A percentile compares a stretch with the other conserved stretches of the same genome.
Conservation (phyloP, 139 green algal species). For the Yamagishiella unicocca region DNA sequence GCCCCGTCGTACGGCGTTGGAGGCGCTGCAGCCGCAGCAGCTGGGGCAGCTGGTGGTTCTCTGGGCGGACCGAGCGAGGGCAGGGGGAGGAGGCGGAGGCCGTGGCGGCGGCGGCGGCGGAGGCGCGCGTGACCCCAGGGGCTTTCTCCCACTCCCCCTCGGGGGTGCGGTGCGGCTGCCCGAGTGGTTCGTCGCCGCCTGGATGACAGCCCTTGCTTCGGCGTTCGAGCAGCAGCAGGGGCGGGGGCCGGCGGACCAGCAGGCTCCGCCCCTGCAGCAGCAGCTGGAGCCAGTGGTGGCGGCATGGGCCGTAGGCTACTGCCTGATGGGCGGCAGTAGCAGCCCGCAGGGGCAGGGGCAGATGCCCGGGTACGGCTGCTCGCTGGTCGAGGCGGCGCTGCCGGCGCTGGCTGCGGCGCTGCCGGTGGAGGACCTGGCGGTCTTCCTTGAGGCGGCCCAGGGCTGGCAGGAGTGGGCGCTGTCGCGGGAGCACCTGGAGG, state of each 20-base stretch:
- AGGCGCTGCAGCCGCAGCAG: constrained; percentile 3
- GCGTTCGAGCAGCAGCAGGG: too few relatives aligned
- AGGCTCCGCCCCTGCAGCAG: background rate
- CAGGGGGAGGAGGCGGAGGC: background rate
- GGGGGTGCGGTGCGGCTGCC: constrained; percentile 2
- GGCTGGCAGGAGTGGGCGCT: background rate
- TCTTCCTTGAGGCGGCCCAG: background rate
- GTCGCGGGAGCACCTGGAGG: background rate
- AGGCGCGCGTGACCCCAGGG: background rate
- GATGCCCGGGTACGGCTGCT: background rate
- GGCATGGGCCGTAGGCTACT: background rate
- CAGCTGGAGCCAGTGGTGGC: background rate
- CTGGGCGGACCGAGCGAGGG: background rate
- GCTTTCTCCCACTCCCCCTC: background rate
- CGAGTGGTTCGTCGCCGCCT: background rate
- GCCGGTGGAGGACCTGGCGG: background rate
- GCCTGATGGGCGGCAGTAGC: background rate
- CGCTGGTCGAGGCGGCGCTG: background rate
- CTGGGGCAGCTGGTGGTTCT: constrained; percentile 32
- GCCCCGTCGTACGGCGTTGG: too few relatives aligned
- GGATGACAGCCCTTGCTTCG: background rate
- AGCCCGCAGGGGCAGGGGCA: background rate
- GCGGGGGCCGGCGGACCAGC: background rate
- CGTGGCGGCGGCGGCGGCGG: background rate
- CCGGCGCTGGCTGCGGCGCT: background rate